Base-by-base conservation (phyloP, 2,329 filamentous ascomycete species). In the Ploettnerulaceae sp. region DNA sequence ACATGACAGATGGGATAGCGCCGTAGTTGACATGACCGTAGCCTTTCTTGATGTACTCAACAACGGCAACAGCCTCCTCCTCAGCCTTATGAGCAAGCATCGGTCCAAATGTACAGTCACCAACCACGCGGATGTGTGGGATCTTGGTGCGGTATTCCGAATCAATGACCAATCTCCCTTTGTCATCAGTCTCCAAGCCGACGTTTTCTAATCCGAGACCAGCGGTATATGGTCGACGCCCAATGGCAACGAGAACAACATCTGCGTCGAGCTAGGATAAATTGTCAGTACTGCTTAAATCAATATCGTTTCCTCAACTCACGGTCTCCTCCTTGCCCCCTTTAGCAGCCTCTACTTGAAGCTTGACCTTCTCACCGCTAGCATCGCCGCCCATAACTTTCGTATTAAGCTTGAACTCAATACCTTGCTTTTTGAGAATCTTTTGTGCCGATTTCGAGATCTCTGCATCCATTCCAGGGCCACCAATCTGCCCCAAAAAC, bases 1-100 rank as follows among this genome's bases (percentile, higher is more conserved):
- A 98, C 93, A 98, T 98, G 72, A 98, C 93, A 25, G 88, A 93
- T 57, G 93, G 93, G 66, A 98, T 98, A 69, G 86, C 88, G 63
- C 82, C 88, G 73, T 98, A 98, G 84, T 98, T 98, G 72, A 98
- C 93, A 71, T 98, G 93, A 49, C 93, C 93, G 70, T 94, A 86
- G 57, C 89, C 89, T 77, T 97, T 97, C 74, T 88, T 91, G 71
- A 98, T 93, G 76, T 89, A 97, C 72, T 98, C 93, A 54, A 97
- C 77, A 48, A 84, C 91, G 24, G 93, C 93, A 55, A 97, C 90
- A 51, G 80, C 93, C 73, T 98, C 93, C 72, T 98, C 93, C 72
- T 98, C 93, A 41, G 93, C 93, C 80, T 98, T 98, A 80, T 98
- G 93, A 45, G 93, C 93, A 64, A 98, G 83, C 93, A 98, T 98